Percentiles rank a stretch among this genome's conserved stretches.
Conservation (phyloP, 2,329 filamentous ascomycete genomes). For the Talaromyces sp. region DNA sequence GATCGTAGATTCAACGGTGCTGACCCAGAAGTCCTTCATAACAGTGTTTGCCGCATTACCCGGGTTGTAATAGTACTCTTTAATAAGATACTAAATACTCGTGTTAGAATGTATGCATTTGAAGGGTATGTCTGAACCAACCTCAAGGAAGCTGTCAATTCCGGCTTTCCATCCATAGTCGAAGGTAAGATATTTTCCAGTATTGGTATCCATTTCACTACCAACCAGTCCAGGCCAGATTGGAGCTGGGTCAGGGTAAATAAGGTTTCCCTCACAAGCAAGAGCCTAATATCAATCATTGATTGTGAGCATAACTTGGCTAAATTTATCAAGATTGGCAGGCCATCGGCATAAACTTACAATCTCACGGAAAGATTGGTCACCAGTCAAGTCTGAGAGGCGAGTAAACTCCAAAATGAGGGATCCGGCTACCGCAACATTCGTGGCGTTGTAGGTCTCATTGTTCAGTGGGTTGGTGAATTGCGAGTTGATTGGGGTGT, state of each 20-base stretch:
- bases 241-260: conserved; percentile 18
- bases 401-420: conserved; percentile 19
- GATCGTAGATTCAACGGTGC: conserved; percentile 15
- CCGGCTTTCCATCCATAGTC: conserved; percentile 19
- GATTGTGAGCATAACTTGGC: neutral
- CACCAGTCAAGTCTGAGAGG: conserved; percentile 19
- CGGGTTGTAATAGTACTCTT: conserved; percentile 18
- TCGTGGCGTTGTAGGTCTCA: conserved; percentile 17
- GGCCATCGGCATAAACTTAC: conserved; percentile 6
- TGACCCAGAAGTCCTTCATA: conserved; percentile 18
- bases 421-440: conserved; percentile 19
- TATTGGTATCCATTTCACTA: conserved; percentile 17
- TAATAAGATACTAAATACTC: conserved; percentile 17
- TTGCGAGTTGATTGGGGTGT: conserved; percentile 9
- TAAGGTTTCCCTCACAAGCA: conserved; percentile 15
- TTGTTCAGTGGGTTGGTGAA: conserved; percentile 15
- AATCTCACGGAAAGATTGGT: conserved; percentile 16
- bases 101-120: neutral
- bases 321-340: neutral
- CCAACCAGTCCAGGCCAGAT: conserved; percentile 18
- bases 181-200: conserved; percentile 18
- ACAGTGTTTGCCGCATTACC: conserved; percentile 7
- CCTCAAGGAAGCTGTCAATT: conserved; percentile 20
- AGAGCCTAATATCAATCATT: conserved; percentile 10
- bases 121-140: neutral